Evolutionary conservation across 305 asterid species (phyloP).

Genomic region (Galium porrigens): DNA sequence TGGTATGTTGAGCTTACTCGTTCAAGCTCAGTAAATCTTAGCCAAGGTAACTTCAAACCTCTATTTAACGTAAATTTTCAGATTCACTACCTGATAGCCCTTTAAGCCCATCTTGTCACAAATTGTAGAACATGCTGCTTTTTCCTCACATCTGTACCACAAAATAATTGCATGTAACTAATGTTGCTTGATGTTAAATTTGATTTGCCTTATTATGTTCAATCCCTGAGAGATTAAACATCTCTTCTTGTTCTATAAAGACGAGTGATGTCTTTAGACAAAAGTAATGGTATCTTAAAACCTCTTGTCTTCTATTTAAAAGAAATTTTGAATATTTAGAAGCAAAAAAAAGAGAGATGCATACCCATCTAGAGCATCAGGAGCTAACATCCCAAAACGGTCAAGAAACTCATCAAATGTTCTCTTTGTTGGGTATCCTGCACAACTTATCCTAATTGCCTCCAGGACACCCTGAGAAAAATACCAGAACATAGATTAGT

Average conservation of each 20-base stretch:
- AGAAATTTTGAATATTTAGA: slow-evolving; percentile 12
- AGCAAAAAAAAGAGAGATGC: slow-evolving; percentile 16
- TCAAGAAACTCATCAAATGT: slow-evolving; percentile 85
- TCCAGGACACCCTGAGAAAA: slow-evolving; percentile 77
- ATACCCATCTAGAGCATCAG: slow-evolving; percentile 79
- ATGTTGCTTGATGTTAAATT: not conserved
- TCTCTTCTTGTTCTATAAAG: slow-evolving; percentile 6
- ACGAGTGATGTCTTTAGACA: not conserved
- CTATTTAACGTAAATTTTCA: not conserved
- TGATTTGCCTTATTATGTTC: not conserved
- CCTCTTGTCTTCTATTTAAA: not conserved
- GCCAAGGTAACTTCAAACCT: slow-evolving; percentile 12
- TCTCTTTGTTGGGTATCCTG: slow-evolving; percentile 92
- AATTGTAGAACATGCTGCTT: slow-evolving; percentile 63
- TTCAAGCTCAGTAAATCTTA: not conserved
- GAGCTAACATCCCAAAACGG: slow-evolving; percentile 82
- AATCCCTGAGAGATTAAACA: not conserved
- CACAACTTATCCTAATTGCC: slow-evolving; percentile 95
- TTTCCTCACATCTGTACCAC: slow-evolving; percentile 61
- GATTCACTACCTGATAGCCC: slow-evolving; percentile 66
- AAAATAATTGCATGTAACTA: not conserved
- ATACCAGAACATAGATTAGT: slow-evolving; percentile 19
- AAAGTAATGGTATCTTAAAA: not conserved
- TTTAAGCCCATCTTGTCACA: slow-evolving; percentile 73
- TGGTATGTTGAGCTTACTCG: slow-evolving; percentile 7